Evolutionary conservation across 768 basidiomycete genomes (phyloP), one percentile per base, ranked within the genome.

Genomic region (Auriculariales sp.): DNA sequence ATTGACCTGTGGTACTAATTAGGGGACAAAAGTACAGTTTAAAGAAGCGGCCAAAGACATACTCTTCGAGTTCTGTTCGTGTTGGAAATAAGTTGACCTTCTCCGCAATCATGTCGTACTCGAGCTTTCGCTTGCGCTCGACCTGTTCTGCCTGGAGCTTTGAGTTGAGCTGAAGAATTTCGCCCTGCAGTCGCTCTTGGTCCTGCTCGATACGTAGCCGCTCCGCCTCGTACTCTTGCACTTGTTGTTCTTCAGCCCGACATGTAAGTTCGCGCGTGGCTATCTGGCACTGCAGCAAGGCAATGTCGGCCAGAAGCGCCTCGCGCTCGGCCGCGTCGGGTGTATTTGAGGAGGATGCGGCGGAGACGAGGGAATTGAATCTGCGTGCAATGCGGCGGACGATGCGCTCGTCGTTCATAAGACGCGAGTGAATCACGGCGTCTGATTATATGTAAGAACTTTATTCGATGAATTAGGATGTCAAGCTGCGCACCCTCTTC

Each of bases 101-200:
- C 64, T 90, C 89, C 2, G 89, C 76, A 32, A 91, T 74, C 42
- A 74, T 68, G 67, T 91, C 88, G 59, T 91, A 91, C 58, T 91
- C 88, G 56, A 90, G 87, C 68, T 88, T 91, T 49, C 80, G 74
- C 52, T 70, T 71, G 44, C 88, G 77, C 50, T 79, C 67, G 58
- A 82, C 68, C 58, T 91, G 89, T 4, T 83, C 87, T 55, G 87
- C 78, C 55, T 88, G 85, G 51, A 91, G 63, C 3, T 77, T 73
- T 17, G 71, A 69, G 64, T 89, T 90, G 56, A 91, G 72, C 55
- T 84, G 79, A 55, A 80, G 76, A 47, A 91, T 89, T 56, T 90
- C 85, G 7, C 64, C 71, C 54, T 72, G 71, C 47, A 88, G 64
- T 9, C 70, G 73, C 22, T 70, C 78, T 55, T 83, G 85, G 56